Percentiles rank a stretch among this genome's conserved stretches.
Evolutionary conservation across 169 alveolate genomes (phyloP).

Genomic region (Hammondia hammondi): DNA sequence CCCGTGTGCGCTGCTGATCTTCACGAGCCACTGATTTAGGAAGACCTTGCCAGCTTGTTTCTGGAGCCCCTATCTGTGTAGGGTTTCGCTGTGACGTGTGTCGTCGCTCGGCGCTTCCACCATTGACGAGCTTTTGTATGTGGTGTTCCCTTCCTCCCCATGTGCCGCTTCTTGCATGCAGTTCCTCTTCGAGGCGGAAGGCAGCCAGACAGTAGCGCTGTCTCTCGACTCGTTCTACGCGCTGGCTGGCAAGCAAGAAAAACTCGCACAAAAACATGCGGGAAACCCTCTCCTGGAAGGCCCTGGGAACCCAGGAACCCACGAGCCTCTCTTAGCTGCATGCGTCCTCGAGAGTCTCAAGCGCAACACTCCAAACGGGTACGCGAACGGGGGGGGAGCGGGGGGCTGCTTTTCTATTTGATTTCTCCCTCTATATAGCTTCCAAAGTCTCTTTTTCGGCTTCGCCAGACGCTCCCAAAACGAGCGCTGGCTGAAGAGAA

Average conservation of each 20-base stretch:
- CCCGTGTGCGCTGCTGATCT: no score
- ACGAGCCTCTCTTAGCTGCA: conserved; percentile 23
- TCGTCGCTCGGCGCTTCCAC: not conserved
- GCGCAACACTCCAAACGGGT: not conserved
- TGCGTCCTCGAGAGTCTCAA: not conserved
- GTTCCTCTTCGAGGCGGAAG: not conserved
- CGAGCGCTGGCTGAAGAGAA: no score
- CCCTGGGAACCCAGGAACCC: conserved; percentile 19
- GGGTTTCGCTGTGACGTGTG: not conserved
- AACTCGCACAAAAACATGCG: not conserved
- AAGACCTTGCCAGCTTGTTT: not conserved
- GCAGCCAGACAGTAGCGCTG: not conserved
- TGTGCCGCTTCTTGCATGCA: not conserved
- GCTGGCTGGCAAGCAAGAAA: not conserved
- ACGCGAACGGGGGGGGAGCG: not conserved
- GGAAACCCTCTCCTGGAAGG: not conserved
- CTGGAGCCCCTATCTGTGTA: not conserved
- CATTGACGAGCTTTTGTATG: not conserved
- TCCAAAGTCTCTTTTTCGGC: no score
- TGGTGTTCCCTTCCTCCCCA: no score
- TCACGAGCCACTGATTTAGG: no score
- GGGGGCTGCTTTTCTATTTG: no score
- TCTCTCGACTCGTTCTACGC: conserved; percentile 14
- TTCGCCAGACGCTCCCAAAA: no score
- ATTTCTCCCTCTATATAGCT: no score